Evolutionary conservation across 805 yeast species (phyloP).

Genomic region (Spathaspora boniae): DNA sequence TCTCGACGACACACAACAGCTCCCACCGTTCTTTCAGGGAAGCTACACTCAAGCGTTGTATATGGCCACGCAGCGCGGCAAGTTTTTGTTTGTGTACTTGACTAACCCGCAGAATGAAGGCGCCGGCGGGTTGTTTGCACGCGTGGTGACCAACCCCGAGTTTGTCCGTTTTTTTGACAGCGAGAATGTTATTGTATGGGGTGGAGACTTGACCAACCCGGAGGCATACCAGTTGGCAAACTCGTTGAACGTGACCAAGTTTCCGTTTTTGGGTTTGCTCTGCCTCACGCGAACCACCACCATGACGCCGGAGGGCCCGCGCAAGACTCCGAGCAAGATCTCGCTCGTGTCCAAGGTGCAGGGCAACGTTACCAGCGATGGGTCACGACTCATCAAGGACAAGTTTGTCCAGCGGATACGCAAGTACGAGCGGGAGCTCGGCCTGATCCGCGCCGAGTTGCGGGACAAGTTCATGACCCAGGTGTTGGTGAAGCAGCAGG

Average conservation of each 20-base stretch:
- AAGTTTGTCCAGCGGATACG: constrained; percentile 46
- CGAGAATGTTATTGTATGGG: constrained; percentile 70
- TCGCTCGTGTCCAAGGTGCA: constrained; percentile 61
- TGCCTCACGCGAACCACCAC: constrained; percentile 58
- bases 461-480: constrained; percentile 58
- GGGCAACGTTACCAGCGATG: constrained; percentile 31
- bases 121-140: constrained; percentile 47
- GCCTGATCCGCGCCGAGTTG: constrained; percentile 58
- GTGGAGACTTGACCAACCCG: constrained; percentile 75
- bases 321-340: constrained; percentile 51
- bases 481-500: constrained; percentile 66
- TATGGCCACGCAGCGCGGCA: constrained; percentile 63
- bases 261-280: constrained; percentile 80
- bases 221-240: constrained; percentile 84
- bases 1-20: constrained; percentile 6
- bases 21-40: constrained; percentile 58
- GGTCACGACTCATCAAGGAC: constrained; percentile 24
- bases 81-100: constrained; percentile 70
- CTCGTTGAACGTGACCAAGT: constrained; percentile 63
- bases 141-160: constrained; percentile 49
- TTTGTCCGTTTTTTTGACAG: constrained; percentile 41
- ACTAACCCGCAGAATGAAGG: constrained; percentile 72
- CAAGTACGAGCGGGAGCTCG: constrained; percentile 59
- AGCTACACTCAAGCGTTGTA: constrained; percentile 79
- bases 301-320: constrained; percentile 55